Evolutionary conservation across 257 asterid genomes (phyloP).

Genomic region (Cordia subcordata): DNA sequence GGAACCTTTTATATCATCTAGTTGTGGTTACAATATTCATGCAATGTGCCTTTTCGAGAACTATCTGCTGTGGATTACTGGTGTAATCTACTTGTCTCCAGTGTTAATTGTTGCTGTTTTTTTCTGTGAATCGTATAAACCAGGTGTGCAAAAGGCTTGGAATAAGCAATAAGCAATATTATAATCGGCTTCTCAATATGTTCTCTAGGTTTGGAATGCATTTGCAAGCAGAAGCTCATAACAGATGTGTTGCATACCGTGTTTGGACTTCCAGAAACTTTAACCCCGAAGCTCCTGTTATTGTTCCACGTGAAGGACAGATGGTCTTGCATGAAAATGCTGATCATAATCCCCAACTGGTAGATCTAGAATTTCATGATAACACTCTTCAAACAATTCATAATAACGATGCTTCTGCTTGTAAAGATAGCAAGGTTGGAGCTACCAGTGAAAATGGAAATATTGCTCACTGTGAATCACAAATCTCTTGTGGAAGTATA

Average conservation of each 20-base stretch:
- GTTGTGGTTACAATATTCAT: too few relatives aligned
- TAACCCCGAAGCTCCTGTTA: conserved; percentile 38
- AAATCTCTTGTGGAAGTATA: conserved; percentile 20
- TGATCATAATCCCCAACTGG: conserved; percentile 30
- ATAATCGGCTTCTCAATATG: conserved; percentile 49
- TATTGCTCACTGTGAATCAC: conserved; percentile 23
- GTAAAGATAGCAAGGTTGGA: conserved; percentile 21
- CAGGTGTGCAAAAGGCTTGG: conserved; percentile 85
- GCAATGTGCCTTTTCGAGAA: background rate
- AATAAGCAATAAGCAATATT: conserved; percentile 62
- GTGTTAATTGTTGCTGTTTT: background rate
- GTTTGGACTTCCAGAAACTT: conserved; percentile 71
- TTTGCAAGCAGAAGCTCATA: conserved; percentile 52
- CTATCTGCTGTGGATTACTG: background rate
- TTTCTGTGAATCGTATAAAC: conserved; percentile 17
- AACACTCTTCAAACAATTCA: conserved; percentile 32
- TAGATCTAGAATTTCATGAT: conserved; percentile 24
- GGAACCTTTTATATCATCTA: too few relatives aligned
- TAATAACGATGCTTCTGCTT: conserved; percentile 34
- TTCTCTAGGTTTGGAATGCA: conserved; percentile 65
- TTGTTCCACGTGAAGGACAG: conserved; percentile 25
- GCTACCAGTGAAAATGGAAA: conserved; percentile 2
- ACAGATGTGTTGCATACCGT: conserved; percentile 61
- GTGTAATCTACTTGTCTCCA: background rate
- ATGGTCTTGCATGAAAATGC: conserved; percentile 20